Evolutionary conservation across 75 land plant species (phyloP).

Genomic region (Pseudotsuga menziesii): DNA sequence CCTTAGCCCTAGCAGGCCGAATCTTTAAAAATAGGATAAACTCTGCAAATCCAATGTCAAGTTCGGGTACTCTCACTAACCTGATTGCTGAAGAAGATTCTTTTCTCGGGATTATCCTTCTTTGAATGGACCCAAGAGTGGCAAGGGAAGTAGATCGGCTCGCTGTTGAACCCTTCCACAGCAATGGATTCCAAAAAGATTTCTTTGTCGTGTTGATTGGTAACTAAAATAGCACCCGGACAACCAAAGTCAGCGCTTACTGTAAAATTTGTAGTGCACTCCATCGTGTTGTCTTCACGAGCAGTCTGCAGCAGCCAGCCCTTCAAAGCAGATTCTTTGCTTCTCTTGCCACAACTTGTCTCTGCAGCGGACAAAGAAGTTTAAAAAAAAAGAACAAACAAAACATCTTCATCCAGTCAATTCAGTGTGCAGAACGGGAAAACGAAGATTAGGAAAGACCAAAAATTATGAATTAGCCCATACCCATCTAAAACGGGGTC

Average conservation of each 20-base stretch:
- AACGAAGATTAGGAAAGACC: too few species aligned
- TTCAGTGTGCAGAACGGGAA: too few species aligned
- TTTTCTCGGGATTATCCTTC: slow-evolving; percentile 34
- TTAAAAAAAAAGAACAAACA: not conserved
- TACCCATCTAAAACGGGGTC: too few species aligned
- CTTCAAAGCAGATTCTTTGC: slow-evolving; percentile 31
- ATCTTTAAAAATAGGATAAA: too few species aligned
- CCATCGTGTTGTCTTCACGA: slow-evolving; percentile 20
- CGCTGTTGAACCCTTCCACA: slow-evolving; percentile 38
- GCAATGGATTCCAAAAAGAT: slow-evolving; percentile 53
- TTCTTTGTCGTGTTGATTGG: slow-evolving; percentile 65
- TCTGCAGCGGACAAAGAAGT: slow-evolving; percentile 16
- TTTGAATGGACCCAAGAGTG: slow-evolving; percentile 83
- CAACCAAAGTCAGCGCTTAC: slow-evolving; percentile 58
- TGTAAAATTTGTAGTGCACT: slow-evolving; percentile 54
- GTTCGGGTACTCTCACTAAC: slow-evolving; percentile 15
- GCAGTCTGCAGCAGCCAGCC: slow-evolving; percentile 42
- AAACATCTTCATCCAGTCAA: not conserved
- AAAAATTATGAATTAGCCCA: too few species aligned
- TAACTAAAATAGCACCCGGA: slow-evolving; percentile 61
- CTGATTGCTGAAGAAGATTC: slow-evolving; percentile 75
- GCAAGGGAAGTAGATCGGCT: slow-evolving; percentile 63
- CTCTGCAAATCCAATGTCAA: too few species aligned
- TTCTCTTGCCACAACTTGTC: slow-evolving; percentile 45
- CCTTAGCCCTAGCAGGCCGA: not conserved